phyloP scores from a whole-genome alignment of 306 rosid genomes.

The Hylodesmum podocarpum region DNA sequence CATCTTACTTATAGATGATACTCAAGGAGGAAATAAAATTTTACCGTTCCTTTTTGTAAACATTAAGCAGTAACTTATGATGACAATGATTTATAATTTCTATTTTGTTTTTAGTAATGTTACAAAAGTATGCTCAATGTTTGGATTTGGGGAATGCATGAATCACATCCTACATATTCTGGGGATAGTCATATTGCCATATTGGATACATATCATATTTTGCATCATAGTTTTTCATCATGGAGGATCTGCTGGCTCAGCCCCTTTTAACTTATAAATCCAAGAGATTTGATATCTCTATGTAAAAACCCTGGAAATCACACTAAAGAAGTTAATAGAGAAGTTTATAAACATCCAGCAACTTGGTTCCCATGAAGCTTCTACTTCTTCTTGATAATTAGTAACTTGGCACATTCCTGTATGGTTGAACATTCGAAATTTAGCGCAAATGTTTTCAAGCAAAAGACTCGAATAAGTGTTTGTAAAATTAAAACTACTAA shows the following conservation, averaged over 20 bases:
- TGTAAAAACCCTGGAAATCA: conserved; percentile 4
- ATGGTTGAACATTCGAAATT: conserved; percentile 7
- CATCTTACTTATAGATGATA: background rate
- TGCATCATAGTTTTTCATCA: background rate
- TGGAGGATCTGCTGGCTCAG: conserved; percentile 1
- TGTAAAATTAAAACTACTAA: background rate
- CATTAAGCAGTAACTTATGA: background rate
- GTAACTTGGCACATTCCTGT: background rate
- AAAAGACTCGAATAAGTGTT: conserved; percentile 16
- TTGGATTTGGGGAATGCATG: background rate
- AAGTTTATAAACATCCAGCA: conserved; percentile 1
- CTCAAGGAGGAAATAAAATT: background rate
- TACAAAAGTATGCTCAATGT: background rate
- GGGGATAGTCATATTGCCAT: background rate
- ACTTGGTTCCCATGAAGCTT: conserved; percentile 10
- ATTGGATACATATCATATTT: background rate
- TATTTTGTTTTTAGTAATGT: background rate
- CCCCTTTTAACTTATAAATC: conserved; percentile 12
- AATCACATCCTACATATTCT: background rate
- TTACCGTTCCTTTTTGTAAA: background rate
- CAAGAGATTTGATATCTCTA: background rate
- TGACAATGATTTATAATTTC: background rate
- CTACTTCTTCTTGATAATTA: background rate
- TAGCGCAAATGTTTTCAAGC: conserved; percentile 7
- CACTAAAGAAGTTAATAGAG: conserved; percentile 1